Conservation (phyloP, 495 filamentous ascomycete genomes). For the Entonaema liquescens region DNA sequence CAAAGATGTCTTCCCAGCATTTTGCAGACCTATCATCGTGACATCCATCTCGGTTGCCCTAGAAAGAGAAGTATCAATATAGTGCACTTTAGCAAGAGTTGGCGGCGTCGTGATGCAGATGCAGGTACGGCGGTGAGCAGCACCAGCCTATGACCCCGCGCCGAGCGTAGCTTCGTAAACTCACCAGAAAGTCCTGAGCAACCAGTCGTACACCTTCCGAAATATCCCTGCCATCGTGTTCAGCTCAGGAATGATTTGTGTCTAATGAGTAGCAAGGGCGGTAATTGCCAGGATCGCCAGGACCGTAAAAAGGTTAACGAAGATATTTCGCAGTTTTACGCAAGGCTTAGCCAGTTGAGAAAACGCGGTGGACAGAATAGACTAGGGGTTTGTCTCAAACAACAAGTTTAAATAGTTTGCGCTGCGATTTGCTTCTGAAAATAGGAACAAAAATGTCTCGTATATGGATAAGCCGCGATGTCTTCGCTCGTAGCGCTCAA, state of each 20-base stretch:
- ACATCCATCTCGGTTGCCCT: slow-evolving; percentile 99
- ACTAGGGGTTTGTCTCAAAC: slow-evolving; percentile 45
- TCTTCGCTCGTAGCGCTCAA: slow-evolving; percentile 45
- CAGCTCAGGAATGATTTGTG: slow-evolving; percentile 21
- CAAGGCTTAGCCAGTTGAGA: slow-evolving; percentile 41
- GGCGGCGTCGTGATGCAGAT: slow-evolving; percentile 33
- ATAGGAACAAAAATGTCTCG: slow-evolving; percentile 59
- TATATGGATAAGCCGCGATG: slow-evolving; percentile 50
- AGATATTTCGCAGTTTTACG: slow-evolving; percentile 30
- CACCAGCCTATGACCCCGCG: slow-evolving; percentile 29
- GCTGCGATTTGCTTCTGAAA: slow-evolving; percentile 49
- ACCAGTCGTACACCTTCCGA: slow-evolving; percentile 96
- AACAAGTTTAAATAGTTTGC: slow-evolving; percentile 49
- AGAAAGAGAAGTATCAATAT: slow-evolving; percentile 41
- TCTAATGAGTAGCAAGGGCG: slow-evolving; percentile 21
- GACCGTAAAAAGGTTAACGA: slow-evolving; percentile 18
- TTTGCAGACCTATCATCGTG: slow-evolving; percentile 98
- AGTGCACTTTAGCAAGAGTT: slow-evolving; percentile 22
- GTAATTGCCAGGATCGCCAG: slow-evolving; percentile 15
- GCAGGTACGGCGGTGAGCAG: slow-evolving; percentile 40
- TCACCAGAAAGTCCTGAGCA: slow-evolving; percentile 97
- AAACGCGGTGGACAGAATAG: slow-evolving; percentile 42
- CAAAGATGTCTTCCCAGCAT: slow-evolving; percentile 96
- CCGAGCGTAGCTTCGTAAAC: slow-evolving; percentile 51
- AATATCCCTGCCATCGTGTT: slow-evolving; percentile 83